Base-by-base conservation (phyloP, 2,329 filamentous ascomycete species). In the Furcasterigmium sp. region DNA sequence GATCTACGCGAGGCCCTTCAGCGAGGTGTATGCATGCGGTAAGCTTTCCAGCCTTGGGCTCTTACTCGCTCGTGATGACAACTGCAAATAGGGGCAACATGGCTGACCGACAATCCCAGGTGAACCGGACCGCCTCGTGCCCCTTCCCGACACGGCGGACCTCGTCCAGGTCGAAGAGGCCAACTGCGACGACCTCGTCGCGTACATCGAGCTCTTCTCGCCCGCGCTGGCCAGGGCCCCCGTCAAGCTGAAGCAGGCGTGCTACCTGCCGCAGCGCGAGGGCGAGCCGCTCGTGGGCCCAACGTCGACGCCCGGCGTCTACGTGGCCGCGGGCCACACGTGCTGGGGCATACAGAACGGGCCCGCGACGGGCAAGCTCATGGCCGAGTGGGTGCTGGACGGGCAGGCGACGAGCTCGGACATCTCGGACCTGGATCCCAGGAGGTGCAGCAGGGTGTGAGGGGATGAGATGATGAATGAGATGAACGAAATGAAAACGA, bases 301-400 rank as follows among this genome's bases (percentile, higher is more conserved):
- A 42, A 91, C 90, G 8, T 76, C 77, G 2, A 79, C 84, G 0
- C 77, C 80, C 7, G 90, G 91, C 0, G 56, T 97, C 35, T 84
- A 85, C 61, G 72, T 97, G 46, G 93, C 93, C 1, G 78, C 88
- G 0, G 93, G 93, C 0, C 93, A 98, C 69, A 95, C 90, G 2
- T 97, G 91, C 67, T 98, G 93, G 93, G 93, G 93, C 0, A 95
- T 98, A 18, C 91, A 97, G 68, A 97, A 98, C 67, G 89, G 83
- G 1, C 91, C 91, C 1, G 93, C 77, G 2, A 97, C 91, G 8
- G 87, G 87, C 4, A 87, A 84, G 64, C 62, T 91, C 30, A 84
- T 93, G 70, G 84, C 85, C 29, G 86, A 91, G 62, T 81, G 87
- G 63, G 68, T 93, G 3, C 81, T 91, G 55, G 86, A 91, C 43